Percentiles rank a stretch among this genome's conserved stretches.
Evolutionary conservation across 2,329 filamentous ascomycete genomes (phyloP).

Genomic region (Cytospora piceicola): DNA sequence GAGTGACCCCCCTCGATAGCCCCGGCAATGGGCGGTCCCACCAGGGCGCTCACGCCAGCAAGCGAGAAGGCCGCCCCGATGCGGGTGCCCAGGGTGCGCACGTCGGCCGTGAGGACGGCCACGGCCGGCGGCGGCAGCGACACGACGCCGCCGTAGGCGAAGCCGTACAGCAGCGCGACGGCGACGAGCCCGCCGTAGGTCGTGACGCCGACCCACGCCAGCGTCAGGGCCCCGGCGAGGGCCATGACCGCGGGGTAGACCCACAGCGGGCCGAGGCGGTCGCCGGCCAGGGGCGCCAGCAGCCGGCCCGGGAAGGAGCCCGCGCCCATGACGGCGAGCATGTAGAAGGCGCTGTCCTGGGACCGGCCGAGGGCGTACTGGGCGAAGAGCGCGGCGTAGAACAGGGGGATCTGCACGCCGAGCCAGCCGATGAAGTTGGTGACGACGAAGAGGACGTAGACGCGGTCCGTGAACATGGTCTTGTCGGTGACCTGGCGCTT

Average conservation of each 20-base stretch:
- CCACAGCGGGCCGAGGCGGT: conserved; percentile 45
- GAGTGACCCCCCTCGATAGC: conserved; percentile 2
- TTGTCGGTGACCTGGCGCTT: conserved; percentile 44
- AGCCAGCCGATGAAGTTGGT: conserved; percentile 46
- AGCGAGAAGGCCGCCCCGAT: conserved; percentile 45
- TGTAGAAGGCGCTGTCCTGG: conserved; percentile 45
- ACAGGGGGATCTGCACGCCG: conserved; percentile 38
- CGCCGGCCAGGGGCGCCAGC: conserved; percentile 43
- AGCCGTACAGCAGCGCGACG: conserved; percentile 44
- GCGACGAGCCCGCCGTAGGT: conserved; percentile 41
- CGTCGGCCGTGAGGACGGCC: conserved; percentile 44
- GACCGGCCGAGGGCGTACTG: conserved; percentile 2
- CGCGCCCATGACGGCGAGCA: conserved; percentile 47
- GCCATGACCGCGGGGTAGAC: conserved; percentile 39
- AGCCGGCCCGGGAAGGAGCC: conserved; percentile 46
- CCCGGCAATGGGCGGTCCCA: conserved; percentile 42
- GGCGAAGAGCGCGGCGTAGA: conserved; percentile 38
- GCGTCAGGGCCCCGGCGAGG: conserved; percentile 40
- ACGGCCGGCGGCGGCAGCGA: conserved; percentile 47
- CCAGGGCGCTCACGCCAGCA: conserved; percentile 39
- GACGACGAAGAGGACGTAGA: conserved; percentile 40
- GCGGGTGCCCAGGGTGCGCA: conserved; percentile 46
- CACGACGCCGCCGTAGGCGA: conserved; percentile 49
- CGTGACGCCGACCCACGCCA: conserved; percentile 43
- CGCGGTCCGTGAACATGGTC: conserved; percentile 44